Conservation (phyloP, 805 yeast genomes). For the Komagataella mondaviorum region DNA sequence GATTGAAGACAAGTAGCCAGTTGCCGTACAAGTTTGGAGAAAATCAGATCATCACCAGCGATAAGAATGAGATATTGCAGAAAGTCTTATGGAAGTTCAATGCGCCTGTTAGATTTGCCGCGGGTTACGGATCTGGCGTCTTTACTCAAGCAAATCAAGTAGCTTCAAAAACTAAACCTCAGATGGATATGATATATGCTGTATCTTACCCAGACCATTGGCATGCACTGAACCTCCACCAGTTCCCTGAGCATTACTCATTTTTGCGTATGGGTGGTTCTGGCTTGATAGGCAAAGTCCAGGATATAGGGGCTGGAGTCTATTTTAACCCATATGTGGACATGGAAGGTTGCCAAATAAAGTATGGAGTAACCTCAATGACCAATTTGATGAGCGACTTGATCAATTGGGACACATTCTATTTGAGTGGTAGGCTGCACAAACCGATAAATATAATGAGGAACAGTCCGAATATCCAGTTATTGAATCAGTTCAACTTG, state of each 20-base stretch:
- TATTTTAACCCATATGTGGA: constrained; percentile 86
- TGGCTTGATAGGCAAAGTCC: constrained; percentile 39
- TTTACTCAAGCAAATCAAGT: constrained; percentile 51
- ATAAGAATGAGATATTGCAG: constrained; percentile 25
- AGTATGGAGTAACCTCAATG: constrained; percentile 77
- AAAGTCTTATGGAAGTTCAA: constrained; percentile 42
- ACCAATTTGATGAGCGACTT: constrained; percentile 53
- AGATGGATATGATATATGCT: constrained; percentile 75
- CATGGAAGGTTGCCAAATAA: constrained; percentile 31
- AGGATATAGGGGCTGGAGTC: constrained; percentile 74
- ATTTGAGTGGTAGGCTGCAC: constrained; percentile 85
- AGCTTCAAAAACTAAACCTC: constrained; percentile 32
- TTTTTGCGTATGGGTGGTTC: constrained; percentile 47
- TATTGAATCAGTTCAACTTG: constrained; percentile 65
- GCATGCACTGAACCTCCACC: constrained; percentile 60
- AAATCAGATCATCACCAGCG: constrained; percentile 41
- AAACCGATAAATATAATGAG: constrained; percentile 77
- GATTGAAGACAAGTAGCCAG: constrained; percentile 20
- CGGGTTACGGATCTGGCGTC: constrained; percentile 95
- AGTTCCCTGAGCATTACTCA: constrained; percentile 70
- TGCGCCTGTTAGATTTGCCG: constrained; percentile 66
- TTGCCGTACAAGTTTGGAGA: constrained; percentile 45
- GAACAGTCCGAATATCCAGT: constrained; percentile 48
- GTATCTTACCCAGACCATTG: constrained; percentile 65
- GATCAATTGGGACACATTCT: constrained; percentile 74